phyloP scores from a whole-genome alignment of 257 asterid genomes.

The Rubia yunnanensis region DNA sequence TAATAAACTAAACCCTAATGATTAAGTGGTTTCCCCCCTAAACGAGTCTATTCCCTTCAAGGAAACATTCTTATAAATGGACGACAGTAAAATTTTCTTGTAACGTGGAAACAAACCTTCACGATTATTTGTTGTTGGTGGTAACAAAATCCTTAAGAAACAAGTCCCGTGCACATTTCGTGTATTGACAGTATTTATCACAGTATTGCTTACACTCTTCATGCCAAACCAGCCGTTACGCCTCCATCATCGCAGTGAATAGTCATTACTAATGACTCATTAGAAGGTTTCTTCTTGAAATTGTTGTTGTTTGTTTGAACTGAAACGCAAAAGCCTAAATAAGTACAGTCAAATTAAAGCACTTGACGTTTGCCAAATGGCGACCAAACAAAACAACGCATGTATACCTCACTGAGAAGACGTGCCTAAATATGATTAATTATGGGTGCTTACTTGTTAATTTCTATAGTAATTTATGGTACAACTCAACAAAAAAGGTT shows the following conservation, averaged over 20 bases:
- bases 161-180: too few species aligned
- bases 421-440: neutral
- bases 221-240: neutral
- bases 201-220: too few species aligned
- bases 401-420: neutral
- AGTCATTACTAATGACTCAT: too few species aligned
- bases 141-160: too few species aligned
- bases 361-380: neutral
- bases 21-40: too few species aligned
- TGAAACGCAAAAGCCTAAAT: neutral
- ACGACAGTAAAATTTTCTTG: too few species aligned
- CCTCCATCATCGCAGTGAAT: neutral
- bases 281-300: constrained; percentile 2
- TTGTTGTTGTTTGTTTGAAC: neutral
- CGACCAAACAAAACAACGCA: neutral
- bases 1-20: too few species aligned
- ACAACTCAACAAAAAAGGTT: neutral
- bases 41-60: too few species aligned
- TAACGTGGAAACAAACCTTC: too few species aligned
- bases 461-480: neutral
- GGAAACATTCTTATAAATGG: too few species aligned
- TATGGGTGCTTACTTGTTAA: neutral
- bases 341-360: neutral
- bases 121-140: too few species aligned
- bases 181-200: too few species aligned